These are phyloP conservation scores for Canavalia gladiata DNA, from an alignment of 306 rosid species.

Conservation along the genomic window DNA sequence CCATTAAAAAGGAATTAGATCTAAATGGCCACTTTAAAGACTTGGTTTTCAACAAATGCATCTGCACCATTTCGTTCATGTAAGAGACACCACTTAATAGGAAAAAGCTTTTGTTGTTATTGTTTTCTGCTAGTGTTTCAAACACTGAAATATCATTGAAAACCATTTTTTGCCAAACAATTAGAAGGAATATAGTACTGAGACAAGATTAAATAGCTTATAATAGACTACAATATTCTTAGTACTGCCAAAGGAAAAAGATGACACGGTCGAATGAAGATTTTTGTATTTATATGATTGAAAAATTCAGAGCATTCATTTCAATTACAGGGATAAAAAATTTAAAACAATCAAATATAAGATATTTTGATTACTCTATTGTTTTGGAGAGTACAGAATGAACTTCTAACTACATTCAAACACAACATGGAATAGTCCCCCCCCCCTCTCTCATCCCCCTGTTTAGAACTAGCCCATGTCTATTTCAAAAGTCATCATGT, in stretches of 20 bases:
- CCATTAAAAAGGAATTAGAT: background rate
- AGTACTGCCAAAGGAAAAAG: conserved; percentile 22
- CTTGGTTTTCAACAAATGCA: background rate
- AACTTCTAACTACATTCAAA: background rate
- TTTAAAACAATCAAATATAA: conserved; percentile 7
- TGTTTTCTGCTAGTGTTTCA: background rate
- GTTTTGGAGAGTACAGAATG: background rate
- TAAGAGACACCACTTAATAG: background rate
- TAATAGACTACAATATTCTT: background rate
- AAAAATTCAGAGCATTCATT: conserved; percentile 1
- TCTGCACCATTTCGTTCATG: no score
- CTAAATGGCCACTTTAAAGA: background rate
- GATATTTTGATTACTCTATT: background rate
- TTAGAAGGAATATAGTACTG: background rate
- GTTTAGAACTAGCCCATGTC: background rate
- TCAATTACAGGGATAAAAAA: conserved; percentile 3
- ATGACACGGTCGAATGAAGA: background rate
- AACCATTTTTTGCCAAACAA: background rate
- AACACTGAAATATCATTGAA: background rate
- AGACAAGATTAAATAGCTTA: background rate
- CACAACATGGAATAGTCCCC: conserved; percentile 14
- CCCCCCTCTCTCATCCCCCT: background rate
- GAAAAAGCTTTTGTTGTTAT: background rate
- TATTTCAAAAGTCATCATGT: conserved; percentile 21
- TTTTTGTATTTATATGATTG: background rate